A percentile compares a stretch with the other conserved stretches of the same genome.
These are phyloP conservation scores for Hylodesmum podocarpum DNA, from an alignment of 306 rosid genomes.

Conservation along the genomic window DNA sequence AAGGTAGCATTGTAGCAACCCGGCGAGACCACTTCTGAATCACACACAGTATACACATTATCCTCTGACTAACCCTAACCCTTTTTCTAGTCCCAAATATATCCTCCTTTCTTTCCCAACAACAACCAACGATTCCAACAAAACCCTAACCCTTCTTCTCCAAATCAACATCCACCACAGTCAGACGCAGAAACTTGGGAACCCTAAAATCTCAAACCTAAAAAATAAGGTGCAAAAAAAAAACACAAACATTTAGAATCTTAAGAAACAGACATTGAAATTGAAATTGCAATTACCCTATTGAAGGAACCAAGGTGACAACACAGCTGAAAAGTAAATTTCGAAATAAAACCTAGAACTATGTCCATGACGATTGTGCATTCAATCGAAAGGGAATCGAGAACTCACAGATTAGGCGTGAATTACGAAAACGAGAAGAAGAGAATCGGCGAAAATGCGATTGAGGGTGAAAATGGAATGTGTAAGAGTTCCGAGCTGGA, in stretches of 20 bases:
- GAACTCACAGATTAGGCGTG: conserved; percentile 52
- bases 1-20: conserved; percentile 98
- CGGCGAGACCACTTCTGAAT: conserved; percentile 99
- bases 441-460: too few species aligned
- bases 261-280: conserved; percentile 1
- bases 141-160: conserved; percentile 57
- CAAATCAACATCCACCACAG: conserved; percentile 40
- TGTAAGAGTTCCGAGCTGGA: conserved; percentile 36
- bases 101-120: conserved; percentile 15
- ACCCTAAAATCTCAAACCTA: conserved; percentile 64
- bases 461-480: conserved; percentile 24
- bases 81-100: not conserved
- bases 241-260: conserved; percentile 44
- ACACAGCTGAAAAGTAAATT: conserved; percentile 6
- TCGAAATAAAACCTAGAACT: conserved; percentile 17
- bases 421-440: conserved; percentile 12
- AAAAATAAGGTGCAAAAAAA: not conserved
- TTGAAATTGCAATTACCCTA: conserved; percentile 30
- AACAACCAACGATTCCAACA: conserved; percentile 34
- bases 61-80: conserved; percentile 63
- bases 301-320: conserved; percentile 28
- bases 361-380: conserved; percentile 11
- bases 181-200: conserved; percentile 44
- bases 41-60: conserved; percentile 99
- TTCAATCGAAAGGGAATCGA: conserved; percentile 45